These are phyloP conservation scores for Senna siamea DNA, from an alignment of 306 rosid species.

Conservation along the genomic window DNA sequence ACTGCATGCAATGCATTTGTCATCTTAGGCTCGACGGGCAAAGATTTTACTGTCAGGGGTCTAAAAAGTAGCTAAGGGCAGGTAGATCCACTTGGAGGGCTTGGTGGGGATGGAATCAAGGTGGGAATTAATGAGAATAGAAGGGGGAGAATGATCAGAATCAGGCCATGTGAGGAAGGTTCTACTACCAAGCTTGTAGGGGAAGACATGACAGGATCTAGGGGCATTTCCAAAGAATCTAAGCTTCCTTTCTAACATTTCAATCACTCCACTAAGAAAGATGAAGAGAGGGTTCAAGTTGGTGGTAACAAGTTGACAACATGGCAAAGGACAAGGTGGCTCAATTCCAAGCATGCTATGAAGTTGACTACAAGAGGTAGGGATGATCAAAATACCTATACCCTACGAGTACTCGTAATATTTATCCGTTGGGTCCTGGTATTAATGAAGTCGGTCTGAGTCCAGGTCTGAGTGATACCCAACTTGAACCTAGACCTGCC, in stretches of 20 bases:
- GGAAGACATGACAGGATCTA: no score
- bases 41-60: conserved; percentile 58
- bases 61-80: conserved; percentile 71
- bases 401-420: no score
- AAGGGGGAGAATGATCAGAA: conserved; percentile 66
- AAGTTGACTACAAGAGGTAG: not conserved
- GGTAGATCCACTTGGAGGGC: conserved; percentile 73
- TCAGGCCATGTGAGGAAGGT: conserved; percentile 81
- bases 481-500: no score
- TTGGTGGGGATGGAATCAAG: conserved; percentile 93
- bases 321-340: not conserved
- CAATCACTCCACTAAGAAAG: no score
- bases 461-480: no score
- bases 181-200: no score
- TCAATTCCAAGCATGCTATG: not conserved
- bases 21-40: conserved; percentile 88
- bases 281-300: no score
- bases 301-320: not conserved
- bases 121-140: conserved; percentile 83
- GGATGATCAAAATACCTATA: no score
- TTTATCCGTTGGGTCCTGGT: no score
- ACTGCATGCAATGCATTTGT: conserved; percentile 77
- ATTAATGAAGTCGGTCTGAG: no score
- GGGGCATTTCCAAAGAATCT: no score
- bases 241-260: no score